Base-by-base conservation (phyloP, 257 asterid species). In the Lycium ferocissimum region DNA sequence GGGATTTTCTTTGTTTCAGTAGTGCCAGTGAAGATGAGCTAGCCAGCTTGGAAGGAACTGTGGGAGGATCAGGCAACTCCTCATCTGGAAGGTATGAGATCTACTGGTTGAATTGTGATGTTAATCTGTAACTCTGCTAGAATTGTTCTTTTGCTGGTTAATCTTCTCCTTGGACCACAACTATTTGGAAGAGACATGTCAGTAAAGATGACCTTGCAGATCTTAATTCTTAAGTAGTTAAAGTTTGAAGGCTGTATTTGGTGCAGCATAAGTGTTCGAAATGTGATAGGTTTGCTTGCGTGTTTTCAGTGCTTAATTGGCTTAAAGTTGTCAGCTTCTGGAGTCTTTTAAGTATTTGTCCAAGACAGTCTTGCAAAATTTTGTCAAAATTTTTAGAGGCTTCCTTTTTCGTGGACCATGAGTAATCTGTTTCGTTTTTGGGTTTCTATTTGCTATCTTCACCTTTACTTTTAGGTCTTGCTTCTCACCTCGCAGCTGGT, bases 1-100 rank as follows among this genome's bases (percentile, higher is more conserved):
- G 78, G 79, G 91, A 84, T 65, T 61, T 80, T 70, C 85, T 81
- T 59, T 82, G 85, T 84, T 84, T 81, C 70, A 84, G 85, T 67
- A 88, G 88, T 65, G 87, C 61, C 35, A 71, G 86, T 84, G 90
- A 88, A 57, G 92, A 87, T 83, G 89, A 84, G 56, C 66, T 14
- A 43, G 86, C 87, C 7, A 83, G 58, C 63, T 66, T 86, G 80
- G 90, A 87, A 84, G 84, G 80, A 45, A 62, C 85, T 87, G 79
- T 75, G 9, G 91, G 79, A 18, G 85, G 75, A 80, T 80, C 84
- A 26, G 81, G 45, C n/a, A 86, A 72, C 61, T 38, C 84, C 76
- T 26, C 85, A 47, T 33, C 84, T 47, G 86, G 80, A 84, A 91
- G 95, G 97, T 93, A 13, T 56, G 85, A 45, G n/a, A 20, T 66